Base-by-base conservation (phyloP, 2,329 filamentous ascomycete genomes). In the Stemphylium lycopersici region DNA sequence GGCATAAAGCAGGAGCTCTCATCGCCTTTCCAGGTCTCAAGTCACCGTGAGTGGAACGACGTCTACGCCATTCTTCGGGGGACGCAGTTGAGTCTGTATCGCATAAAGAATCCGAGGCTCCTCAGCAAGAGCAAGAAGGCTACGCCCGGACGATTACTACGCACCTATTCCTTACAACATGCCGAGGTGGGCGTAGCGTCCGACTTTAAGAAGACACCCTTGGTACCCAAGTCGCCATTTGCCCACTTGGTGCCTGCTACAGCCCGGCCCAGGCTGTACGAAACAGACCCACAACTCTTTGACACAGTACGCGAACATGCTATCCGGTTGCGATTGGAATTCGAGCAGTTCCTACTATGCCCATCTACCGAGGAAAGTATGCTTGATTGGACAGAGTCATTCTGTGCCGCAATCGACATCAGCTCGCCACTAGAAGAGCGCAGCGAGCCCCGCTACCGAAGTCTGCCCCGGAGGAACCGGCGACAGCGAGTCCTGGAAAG, bases 171-270 rank as follows among this genome's bases (percentile, higher is more conserved):
- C 47, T 79, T 92, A 42, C 83, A 90, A 59, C 87, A 91, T 69
- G 89, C 89, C 18, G 89, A 92, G 72, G 84, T 89, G 18, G 89
- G 89, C 10, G 83, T 91, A 57, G 89, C 90, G 8, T 83, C 85
- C 13, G 89, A 92, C 72, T 88, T 90, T 69, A 81, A 83, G 65
- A 90, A 90, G 82, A 71, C 69, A 0, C 54, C 75, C 2, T 60
- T 80, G 26, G 61, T 75, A 0, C 80, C 79, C 7, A 77, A 77
- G 51, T 78, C 75, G 10, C 71, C 77, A 4, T 72, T 81, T 36
- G 80, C 78, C 7, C 75, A 79, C 56, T 66, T 81, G 20, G 71
- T 81, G 2, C 79, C 79, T 18, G 58, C 64, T 2, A 58, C 71
- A 3, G 74, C 77, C 42, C 77, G 60, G 50, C 67, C 65, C 61